Base-by-base conservation (phyloP, 2,329 filamentous ascomycete genomes). In the Rutstroemia sp. region DNA sequence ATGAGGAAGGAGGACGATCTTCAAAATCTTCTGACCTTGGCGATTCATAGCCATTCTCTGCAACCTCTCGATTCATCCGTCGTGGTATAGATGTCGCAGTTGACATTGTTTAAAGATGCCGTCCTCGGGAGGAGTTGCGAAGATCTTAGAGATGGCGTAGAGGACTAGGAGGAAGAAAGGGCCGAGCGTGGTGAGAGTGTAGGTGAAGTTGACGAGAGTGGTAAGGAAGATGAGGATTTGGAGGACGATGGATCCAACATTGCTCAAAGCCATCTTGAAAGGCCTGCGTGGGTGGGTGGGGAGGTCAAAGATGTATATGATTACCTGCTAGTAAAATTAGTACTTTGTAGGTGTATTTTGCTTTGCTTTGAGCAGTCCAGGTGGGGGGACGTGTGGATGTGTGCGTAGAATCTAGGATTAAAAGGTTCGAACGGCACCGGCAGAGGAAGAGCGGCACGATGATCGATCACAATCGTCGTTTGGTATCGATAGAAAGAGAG, bases 151-250 rank as follows among this genome's bases (percentile, higher is more conserved):
- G 55, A 78, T 63, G 55, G 73, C 75, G 65, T 80, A 80, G 6
- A 81, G 70, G 23, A 68, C 65, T 47, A 78, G 68, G 25, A 80
- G 69, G 9, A 75, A 59, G 48, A 76, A 70, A 16, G 77, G 75
- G 58, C 79, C 76, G 53, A 76, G 73, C 58, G 76, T 72, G 17
- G 76, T 71, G 57, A 81, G 71, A 56, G 76, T 76, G 59, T 77
- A 74, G 64, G 74, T 74, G 64, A 80, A 76, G 66, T 80, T 79
- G 59, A 78, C 73, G 54, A 81, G 70, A 51, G 78, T 78, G 42
- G 76, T 77, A 60, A 81, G 69, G 65, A 81, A 81, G 63, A 80
- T 76, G 53, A 79, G 70, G 61, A 79, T 72, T 61, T 78, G 72
- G 51, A 80, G 70, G 60, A 80, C 66, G 36, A 78, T 69, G n/a